Conservation (phyloP, 495 filamentous ascomycete genomes). For the Lophiostoma macrostomum region DNA sequence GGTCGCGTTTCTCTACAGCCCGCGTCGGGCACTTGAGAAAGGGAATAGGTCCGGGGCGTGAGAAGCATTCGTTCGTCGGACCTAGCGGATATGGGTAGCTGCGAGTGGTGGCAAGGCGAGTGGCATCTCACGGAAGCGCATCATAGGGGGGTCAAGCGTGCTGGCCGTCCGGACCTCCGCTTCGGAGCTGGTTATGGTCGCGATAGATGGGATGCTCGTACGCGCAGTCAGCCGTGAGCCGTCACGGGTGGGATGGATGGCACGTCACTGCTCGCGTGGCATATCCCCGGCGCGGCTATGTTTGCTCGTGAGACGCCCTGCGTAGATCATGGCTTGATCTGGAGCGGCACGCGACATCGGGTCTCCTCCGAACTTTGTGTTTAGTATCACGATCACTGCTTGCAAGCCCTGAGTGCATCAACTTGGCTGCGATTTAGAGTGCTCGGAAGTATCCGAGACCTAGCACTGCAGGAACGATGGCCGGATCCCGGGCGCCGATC, state of each 20-base stretch:
- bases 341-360: too few species aligned
- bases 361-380: too few species aligned
- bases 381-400: too few species aligned
- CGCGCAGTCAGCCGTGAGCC: neutral
- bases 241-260: constrained; percentile 1
- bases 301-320: too few species aligned
- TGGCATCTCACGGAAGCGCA: constrained; percentile 2
- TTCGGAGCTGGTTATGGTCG: neutral
- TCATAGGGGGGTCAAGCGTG: constrained; percentile 5
- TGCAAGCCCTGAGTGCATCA: too few species aligned
- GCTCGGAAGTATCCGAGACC: too few species aligned
- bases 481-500: too few species aligned
- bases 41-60: constrained; percentile 33
- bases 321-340: too few species aligned
- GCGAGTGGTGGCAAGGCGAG: neutral
- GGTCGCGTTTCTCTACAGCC: constrained; percentile 20
- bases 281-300: too few species aligned
- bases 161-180: neutral
- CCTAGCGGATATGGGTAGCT: constrained; percentile 27
- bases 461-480: too few species aligned
- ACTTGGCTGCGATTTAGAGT: too few species aligned
- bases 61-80: constrained; percentile 34
- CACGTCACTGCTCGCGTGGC: constrained; percentile 30
- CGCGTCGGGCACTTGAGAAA: constrained; percentile 34
- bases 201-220: neutral